Percentiles rank a stretch among this genome's conserved stretches.
phyloP scores from a whole-genome alignment of 495 filamentous ascomycete species.

The Penicillium simplicissimum region DNA sequence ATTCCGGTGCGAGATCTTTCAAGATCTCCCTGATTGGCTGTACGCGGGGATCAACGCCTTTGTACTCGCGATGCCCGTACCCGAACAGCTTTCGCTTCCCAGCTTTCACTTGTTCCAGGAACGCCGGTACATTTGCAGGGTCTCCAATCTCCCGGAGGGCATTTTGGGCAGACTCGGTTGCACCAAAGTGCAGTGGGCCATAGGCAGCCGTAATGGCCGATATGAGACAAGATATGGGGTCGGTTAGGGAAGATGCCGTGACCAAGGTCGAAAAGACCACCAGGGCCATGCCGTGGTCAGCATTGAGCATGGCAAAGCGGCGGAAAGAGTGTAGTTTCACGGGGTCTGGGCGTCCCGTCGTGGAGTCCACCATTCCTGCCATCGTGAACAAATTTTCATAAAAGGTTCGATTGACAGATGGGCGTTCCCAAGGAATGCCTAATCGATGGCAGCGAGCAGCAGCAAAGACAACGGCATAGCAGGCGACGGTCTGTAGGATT shows the following conservation, averaged over 20 bases:
- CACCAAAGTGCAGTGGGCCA: slow-evolving; percentile 59
- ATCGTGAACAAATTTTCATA: slow-evolving; percentile 40
- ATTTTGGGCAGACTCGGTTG: slow-evolving; percentile 57
- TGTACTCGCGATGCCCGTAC: slow-evolving; percentile 62
- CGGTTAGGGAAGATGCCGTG: slow-evolving; percentile 37
- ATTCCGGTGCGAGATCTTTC: slow-evolving; percentile 34
- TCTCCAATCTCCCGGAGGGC: slow-evolving; percentile 47
- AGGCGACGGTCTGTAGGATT: slow-evolving; percentile 31
- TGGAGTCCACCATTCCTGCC: slow-evolving; percentile 28
- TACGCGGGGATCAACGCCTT: slow-evolving; percentile 53
- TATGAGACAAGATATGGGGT: slow-evolving; percentile 46
- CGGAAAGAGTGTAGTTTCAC: slow-evolving; percentile 33
- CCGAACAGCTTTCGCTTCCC: slow-evolving; percentile 56
- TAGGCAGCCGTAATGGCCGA: slow-evolving; percentile 50
- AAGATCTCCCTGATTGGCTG: slow-evolving; percentile 50
- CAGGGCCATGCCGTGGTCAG: slow-evolving; percentile 40
- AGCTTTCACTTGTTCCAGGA: slow-evolving; percentile 53
- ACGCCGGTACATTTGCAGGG: slow-evolving; percentile 45
- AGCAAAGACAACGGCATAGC: slow-evolving; percentile 37
- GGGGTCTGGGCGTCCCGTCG: slow-evolving; percentile 20
- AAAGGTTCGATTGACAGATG: slow-evolving; percentile 26
- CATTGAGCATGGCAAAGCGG: slow-evolving; percentile 36
- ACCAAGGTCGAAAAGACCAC: slow-evolving; percentile 36
- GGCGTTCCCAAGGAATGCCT: slow-evolving; percentile 21
- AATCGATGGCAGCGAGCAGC: slow-evolving; percentile 32